These are phyloP conservation scores for Rosellinia necatrix DNA, from an alignment of 2,329 filamentous ascomycete genomes.

Conservation along the genomic window DNA sequence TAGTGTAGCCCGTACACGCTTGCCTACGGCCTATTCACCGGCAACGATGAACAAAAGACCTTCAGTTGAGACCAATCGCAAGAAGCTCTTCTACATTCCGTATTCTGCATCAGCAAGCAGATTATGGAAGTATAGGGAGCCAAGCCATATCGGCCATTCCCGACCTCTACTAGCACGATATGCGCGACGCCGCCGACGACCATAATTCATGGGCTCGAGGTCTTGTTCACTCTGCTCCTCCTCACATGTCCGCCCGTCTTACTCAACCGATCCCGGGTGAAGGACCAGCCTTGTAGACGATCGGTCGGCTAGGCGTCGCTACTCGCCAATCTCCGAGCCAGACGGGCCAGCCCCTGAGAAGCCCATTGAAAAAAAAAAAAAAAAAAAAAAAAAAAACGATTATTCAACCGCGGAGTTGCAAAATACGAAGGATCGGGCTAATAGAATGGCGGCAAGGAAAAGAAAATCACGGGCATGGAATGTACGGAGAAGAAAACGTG, in stretches of 20 bases:
- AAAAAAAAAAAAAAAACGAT: too few species aligned
- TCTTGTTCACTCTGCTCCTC: too few species aligned
- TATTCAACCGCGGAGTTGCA: background rate
- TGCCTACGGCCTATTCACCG: too few species aligned
- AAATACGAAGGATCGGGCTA: conserved; percentile 1
- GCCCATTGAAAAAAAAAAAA: too few species aligned
- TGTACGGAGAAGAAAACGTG: background rate
- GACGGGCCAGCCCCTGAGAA: conserved; percentile 35
- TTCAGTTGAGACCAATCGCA: background rate
- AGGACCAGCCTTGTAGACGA: too few species aligned
- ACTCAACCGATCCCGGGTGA: too few species aligned
- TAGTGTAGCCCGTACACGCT: background rate
- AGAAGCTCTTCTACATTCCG: background rate
- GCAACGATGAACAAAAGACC: too few species aligned
- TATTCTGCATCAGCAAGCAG: too few species aligned
- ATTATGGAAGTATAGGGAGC: background rate
- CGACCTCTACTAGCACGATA: background rate
- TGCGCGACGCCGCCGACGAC: background rate
- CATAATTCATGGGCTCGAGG: too few species aligned
- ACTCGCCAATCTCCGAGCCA: too few species aligned
- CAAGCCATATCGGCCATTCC: background rate
- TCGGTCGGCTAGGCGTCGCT: too few species aligned
- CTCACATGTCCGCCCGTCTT: too few species aligned
- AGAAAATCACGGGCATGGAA: conserved; percentile 1
- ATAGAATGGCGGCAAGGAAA: background rate